These are phyloP conservation scores for Cyberlindnera mycetangii DNA, from an alignment of 805 yeast genomes.

Conservation along the genomic window DNA sequence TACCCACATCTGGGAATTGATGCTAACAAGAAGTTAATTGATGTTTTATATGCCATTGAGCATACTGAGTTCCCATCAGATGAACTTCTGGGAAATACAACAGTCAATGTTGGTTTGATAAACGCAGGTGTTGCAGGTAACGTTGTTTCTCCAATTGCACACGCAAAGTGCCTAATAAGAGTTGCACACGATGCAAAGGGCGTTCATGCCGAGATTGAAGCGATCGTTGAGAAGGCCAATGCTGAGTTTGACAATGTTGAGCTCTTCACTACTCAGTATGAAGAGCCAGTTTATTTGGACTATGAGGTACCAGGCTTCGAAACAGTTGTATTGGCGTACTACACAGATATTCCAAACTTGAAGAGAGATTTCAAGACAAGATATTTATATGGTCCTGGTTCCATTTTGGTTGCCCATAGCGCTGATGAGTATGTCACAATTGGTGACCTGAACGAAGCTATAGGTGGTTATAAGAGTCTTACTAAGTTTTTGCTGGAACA, in stretches of 20 bases:
- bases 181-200: constrained; percentile 45
- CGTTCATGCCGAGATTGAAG: constrained; percentile 30
- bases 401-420: constrained; percentile 59
- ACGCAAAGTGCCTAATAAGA: constrained; percentile 48
- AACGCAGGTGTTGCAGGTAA: constrained; percentile 64
- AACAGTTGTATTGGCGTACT: constrained; percentile 44
- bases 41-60: constrained; percentile 45
- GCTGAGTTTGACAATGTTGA: constrained; percentile 26
- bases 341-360: constrained; percentile 52
- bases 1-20: constrained; percentile 67
- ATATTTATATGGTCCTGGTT: constrained; percentile 67
- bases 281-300: constrained; percentile 39
- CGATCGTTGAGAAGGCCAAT: constrained; percentile 34
- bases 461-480: constrained; percentile 46
- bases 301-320: constrained; percentile 67
- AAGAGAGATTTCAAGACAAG: constrained; percentile 29
- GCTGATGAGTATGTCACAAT: constrained; percentile 51
- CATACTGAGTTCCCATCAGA: constrained; percentile 45
- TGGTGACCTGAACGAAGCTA: constrained; percentile 45
- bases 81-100: constrained; percentile 55
- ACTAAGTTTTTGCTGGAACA: constrained; percentile 17
- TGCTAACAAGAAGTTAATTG: constrained; percentile 55
- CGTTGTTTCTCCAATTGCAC: constrained; percentile 59
- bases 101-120: constrained; percentile 57
- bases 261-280: constrained; percentile 25